These are phyloP conservation scores for Pholiota adiposa DNA, from an alignment of 1,284 basidiomycete species.

Conservation along the genomic window DNA sequence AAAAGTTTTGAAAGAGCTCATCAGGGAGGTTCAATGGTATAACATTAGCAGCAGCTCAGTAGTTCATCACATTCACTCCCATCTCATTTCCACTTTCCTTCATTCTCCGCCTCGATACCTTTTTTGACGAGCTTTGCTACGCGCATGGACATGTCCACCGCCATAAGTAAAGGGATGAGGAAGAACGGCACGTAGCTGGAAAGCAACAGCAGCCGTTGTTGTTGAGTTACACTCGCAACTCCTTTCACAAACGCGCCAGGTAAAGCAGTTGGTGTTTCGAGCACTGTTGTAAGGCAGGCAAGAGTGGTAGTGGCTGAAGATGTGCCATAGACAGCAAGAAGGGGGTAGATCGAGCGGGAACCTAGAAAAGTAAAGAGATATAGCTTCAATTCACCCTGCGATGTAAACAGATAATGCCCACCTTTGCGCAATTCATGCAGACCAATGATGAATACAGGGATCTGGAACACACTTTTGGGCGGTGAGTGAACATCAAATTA, in stretches of 20 bases:
- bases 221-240: constrained; percentile 43
- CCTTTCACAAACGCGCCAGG: constrained; percentile 39
- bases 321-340: constrained; percentile 75
- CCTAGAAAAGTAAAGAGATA: constrained; percentile 35
- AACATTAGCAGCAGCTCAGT: too few species aligned
- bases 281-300: constrained; percentile 66
- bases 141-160: constrained; percentile 71
- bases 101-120: constrained; percentile 24
- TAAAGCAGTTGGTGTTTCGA: constrained; percentile 42
- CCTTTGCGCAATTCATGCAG: constrained; percentile 69
- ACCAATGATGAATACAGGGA: constrained; percentile 77
- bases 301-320: constrained; percentile 80
- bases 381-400: background rate
- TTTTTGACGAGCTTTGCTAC: constrained; percentile 24
- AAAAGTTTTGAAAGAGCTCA: too few species aligned
- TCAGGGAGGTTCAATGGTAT: too few species aligned
- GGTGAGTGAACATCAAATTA: background rate
- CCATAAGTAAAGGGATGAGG: constrained; percentile 70
- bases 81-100: constrained; percentile 18
- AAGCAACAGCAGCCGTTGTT: constrained; percentile 59
- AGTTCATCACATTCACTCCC: too few species aligned
- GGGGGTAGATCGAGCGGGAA: constrained; percentile 49
- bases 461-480: constrained; percentile 59
- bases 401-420: constrained; percentile 30
- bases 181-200: constrained; percentile 80